A percentile compares a stretch with the other conserved stretches of the same genome.
Conservation (phyloP, 768 basidiomycete genomes). For the Leccinum rimulosum region DNA sequence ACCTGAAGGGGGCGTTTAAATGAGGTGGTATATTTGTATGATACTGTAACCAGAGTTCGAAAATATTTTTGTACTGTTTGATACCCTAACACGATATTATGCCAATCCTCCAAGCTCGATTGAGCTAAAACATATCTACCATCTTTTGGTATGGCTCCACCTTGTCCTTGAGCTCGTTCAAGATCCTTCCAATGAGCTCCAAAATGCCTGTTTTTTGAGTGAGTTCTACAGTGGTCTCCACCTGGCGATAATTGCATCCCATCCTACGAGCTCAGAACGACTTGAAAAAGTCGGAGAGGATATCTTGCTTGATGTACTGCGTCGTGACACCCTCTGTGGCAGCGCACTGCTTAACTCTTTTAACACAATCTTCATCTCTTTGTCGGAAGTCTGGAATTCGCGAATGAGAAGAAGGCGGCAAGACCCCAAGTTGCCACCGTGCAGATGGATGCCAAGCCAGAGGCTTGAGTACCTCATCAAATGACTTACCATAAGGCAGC, state of each 20-base stretch:
- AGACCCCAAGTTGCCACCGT: slow-evolving; percentile 78
- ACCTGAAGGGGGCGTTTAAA: too few relatives aligned
- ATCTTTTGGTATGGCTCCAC: slow-evolving; percentile 91
- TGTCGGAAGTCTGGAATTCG: slow-evolving; percentile 98
- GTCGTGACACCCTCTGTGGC: slow-evolving; percentile 98
- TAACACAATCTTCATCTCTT: slow-evolving; percentile 99
- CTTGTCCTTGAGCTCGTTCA: slow-evolving; percentile 58
- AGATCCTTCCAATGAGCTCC: slow-evolving; percentile 87
- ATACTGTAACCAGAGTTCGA: too few relatives aligned
- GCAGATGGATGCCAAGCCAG: slow-evolving; percentile 77
- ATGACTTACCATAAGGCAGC: slow-evolving; percentile 98
- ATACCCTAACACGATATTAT: too few relatives aligned
- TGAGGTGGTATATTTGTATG: too few relatives aligned
- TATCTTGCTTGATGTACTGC: slow-evolving; percentile 94
- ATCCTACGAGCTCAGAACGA: slow-evolving; percentile 98
- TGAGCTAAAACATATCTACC: slow-evolving; percentile 43
- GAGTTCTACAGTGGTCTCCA: slow-evolving; percentile 97
- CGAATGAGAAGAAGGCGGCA: slow-evolving; percentile 87
- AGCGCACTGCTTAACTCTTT: slow-evolving; percentile 98
- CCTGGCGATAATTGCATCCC: slow-evolving; percentile 97
- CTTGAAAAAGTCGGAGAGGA: slow-evolving; percentile 98
- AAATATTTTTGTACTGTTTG: too few relatives aligned
- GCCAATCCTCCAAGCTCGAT: too few relatives aligned
- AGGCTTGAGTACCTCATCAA: slow-evolving; percentile 89
- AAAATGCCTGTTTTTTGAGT: slow-evolving; percentile 96